Percentiles rank a stretch among this genome's conserved stretches.
Conservation (phyloP, 192 early-diverging fungal genomes). For the Coemansia sp. region DNA sequence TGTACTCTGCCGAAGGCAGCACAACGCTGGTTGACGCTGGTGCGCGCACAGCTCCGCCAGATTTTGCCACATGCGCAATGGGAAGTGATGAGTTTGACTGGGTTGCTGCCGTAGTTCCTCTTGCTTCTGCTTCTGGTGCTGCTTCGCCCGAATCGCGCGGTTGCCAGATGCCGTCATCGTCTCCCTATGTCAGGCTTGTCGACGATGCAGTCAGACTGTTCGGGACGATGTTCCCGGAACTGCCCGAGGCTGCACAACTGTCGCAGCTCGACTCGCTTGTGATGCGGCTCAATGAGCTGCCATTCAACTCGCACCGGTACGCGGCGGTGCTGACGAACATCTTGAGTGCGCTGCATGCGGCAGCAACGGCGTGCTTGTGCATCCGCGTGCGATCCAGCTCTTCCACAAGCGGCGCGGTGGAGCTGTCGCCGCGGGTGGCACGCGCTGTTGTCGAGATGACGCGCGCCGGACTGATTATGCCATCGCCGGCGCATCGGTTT, state of each 20-base stretch:
- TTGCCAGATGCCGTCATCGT: background rate
- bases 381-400: constrained; percentile 53
- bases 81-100: constrained; percentile 34
- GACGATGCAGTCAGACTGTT: constrained; percentile 81
- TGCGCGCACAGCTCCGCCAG: background rate
- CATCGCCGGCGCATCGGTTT: constrained; percentile 69
- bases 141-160: too few relatives aligned
- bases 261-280: constrained; percentile 73
- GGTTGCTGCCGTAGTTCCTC: background rate
- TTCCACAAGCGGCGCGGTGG: constrained; percentile 68
- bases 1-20: background rate
- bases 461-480: constrained; percentile 61
- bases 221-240: constrained; percentile 67
- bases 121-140: background rate
- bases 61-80: constrained; percentile 24
- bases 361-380: constrained; percentile 16
- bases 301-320: constrained; percentile 68
- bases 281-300: constrained; percentile 60
- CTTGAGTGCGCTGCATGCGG: constrained; percentile 67
- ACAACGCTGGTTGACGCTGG: background rate
- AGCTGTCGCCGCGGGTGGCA: constrained; percentile 76
- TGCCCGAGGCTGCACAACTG: constrained; percentile 71
- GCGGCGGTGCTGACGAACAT: constrained; percentile 79
- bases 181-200: constrained; percentile 58
- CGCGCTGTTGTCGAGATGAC: constrained; percentile 45